These are phyloP conservation scores for Viridothelium virens DNA, from an alignment of 495 filamentous ascomycete species.

Conservation along the genomic window DNA sequence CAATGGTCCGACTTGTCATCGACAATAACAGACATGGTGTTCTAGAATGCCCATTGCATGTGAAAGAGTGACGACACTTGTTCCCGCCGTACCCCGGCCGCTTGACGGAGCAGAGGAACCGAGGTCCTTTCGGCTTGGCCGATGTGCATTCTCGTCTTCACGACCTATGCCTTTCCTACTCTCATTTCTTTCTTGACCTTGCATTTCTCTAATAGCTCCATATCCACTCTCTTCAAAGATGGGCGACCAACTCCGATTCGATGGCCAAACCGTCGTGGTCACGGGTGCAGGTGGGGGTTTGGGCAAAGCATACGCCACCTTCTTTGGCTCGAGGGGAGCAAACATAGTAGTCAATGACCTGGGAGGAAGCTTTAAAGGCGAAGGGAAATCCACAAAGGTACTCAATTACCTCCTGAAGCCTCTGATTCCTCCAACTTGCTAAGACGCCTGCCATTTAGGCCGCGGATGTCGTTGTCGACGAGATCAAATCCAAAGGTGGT, in stretches of 20 bases:
- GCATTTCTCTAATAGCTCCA: background rate
- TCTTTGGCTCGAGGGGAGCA: constrained; percentile 86
- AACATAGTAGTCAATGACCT: constrained; percentile 98
- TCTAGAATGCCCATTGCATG: background rate
- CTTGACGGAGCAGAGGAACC: constrained; percentile 23
- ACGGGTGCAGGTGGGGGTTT: constrained; percentile 94
- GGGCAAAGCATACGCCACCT: constrained; percentile 84
- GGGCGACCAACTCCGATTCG: constrained; percentile 64
- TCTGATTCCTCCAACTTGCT: background rate
- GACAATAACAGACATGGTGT: constrained; percentile 41
- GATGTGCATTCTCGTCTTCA: constrained; percentile 15
- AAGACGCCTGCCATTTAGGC: constrained; percentile 50
- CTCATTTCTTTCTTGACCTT: constrained; percentile 17
- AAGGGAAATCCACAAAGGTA: constrained; percentile 83
- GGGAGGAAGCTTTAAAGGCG: constrained; percentile 87
- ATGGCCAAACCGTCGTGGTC: constrained; percentile 94
- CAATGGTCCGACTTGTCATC: constrained; percentile 85
- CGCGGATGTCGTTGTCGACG: constrained; percentile 90
- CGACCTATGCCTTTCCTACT: constrained; percentile 20
- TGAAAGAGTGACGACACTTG: constrained; percentile 4
- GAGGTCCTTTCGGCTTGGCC: constrained; percentile 19
- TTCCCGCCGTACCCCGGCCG: background rate
- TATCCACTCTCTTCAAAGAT: constrained; percentile 6
- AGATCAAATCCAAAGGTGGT: constrained; percentile 86
- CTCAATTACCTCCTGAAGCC: constrained; percentile 4